These are phyloP conservation scores for Xerocomellus intermedius DNA, from an alignment of 768 basidiomycete species.

Conservation along the genomic window DNA sequence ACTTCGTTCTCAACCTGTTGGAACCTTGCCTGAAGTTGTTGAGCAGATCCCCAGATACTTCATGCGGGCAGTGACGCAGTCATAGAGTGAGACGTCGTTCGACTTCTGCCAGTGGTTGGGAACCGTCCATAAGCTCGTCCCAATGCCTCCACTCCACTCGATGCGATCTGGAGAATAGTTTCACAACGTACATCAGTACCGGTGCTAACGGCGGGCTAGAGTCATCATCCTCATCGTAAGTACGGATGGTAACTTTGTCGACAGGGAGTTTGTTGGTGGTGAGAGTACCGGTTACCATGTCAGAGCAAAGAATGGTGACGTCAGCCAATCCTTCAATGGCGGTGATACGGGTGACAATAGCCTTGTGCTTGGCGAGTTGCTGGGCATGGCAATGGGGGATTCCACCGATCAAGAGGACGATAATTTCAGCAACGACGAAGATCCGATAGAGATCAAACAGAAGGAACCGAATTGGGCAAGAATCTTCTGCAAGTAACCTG, in stretches of 20 bases:
- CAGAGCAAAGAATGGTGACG: constrained; percentile 97
- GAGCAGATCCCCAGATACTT: too few species aligned
- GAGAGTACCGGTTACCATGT: constrained; percentile 97
- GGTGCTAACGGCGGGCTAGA: too few species aligned
- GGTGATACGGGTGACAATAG: constrained; percentile 98
- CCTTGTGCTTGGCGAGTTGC: constrained; percentile 99
- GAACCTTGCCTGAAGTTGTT: too few species aligned
- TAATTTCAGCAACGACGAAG: constrained; percentile 92
- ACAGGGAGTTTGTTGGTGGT: constrained; percentile 99
- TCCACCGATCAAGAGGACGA: constrained; percentile 98
- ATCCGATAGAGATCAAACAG: constrained; percentile 94
- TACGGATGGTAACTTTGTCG: constrained; percentile 87
- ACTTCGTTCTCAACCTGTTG: too few species aligned
- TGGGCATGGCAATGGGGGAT: constrained; percentile 99
- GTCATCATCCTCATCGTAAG: too few species aligned
- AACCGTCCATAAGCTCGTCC: too few species aligned
- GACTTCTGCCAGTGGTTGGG: too few species aligned
- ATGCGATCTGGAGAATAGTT: too few species aligned
- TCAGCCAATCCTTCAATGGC: constrained; percentile 98
- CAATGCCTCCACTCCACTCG: too few species aligned
- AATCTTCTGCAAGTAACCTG: constrained; percentile 98
- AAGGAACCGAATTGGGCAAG: constrained; percentile 97
- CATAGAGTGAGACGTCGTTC: too few species aligned
- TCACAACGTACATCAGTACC: too few species aligned
- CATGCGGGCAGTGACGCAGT: too few species aligned